Evolutionary conservation across 768 basidiomycete species (phyloP).

Genomic region (Agrocybe chaxingu): DNA sequence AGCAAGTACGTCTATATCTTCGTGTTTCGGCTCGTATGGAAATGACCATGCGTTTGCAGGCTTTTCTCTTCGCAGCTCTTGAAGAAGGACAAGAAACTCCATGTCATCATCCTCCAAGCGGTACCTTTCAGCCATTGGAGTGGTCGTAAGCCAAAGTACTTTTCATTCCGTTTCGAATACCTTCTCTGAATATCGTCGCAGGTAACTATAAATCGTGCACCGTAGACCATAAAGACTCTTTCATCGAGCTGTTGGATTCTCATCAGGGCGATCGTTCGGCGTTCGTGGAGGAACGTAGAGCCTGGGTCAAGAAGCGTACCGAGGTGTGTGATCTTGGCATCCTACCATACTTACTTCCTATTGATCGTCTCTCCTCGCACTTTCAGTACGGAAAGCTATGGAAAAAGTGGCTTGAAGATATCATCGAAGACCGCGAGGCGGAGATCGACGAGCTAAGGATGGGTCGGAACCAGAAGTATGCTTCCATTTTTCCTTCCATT

Average conservation of each 20-base stretch:
- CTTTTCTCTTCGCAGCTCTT: constrained; percentile 3
- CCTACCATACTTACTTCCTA: too few species aligned
- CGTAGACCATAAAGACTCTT: constrained; percentile 12
- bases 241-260: constrained; percentile 14
- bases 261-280: constrained; percentile 4
- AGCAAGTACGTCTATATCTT: constrained; percentile 9
- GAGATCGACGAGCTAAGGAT: constrained; percentile 11
- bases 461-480: constrained; percentile 6
- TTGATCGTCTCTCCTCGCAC: background rate
- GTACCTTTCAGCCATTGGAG: constrained; percentile 11
- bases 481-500: background rate
- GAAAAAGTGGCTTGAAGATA: constrained; percentile 1
- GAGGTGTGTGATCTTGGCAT: background rate
- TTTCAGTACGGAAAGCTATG: constrained; percentile 5
- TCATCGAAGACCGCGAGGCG: constrained; percentile 2
- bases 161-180: background rate
- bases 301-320: background rate
- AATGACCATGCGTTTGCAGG: background rate
- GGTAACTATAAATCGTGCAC: constrained; percentile 13
- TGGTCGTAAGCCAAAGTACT: background rate
- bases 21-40: background rate
- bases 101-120: constrained; percentile 3
- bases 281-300: constrained; percentile 13
- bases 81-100: constrained; percentile 2
- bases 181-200: background rate